These are phyloP conservation scores for Paraglomus brasilianum DNA, from an alignment of 192 early-diverging fungal species.

Conservation along the genomic window DNA sequence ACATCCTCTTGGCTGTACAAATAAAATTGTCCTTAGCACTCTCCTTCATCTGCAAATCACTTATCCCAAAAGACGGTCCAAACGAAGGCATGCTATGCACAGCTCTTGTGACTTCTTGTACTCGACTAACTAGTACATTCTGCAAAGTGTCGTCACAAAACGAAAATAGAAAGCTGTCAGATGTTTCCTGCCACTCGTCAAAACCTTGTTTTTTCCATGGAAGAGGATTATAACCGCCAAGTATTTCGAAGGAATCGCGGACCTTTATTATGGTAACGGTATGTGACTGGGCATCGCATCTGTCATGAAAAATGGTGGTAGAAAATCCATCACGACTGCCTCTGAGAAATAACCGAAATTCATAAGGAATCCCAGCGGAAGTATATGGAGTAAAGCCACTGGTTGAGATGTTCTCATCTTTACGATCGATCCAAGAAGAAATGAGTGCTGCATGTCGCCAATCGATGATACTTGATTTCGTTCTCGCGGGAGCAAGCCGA, in stretches of 20 bases:
- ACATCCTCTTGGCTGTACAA: not conserved
- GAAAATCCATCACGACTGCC: conserved; percentile 24
- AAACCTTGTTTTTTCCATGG: not conserved
- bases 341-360: conserved; percentile 24
- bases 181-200: conserved; percentile 2
- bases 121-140: not conserved
- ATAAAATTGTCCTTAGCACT: not conserved
- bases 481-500: not conserved
- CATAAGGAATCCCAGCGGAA: not conserved
- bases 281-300: not conserved
- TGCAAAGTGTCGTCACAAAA: not conserved
- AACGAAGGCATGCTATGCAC: not conserved
- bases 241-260: not conserved
- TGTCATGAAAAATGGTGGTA: not conserved
- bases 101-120: not conserved
- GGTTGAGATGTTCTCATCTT: not conserved
- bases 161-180: conserved; percentile 3
- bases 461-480: conserved; percentile 14
- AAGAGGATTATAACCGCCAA: conserved; percentile 16
- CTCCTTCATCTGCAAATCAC: not conserved
- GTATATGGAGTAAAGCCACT: not conserved
- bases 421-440: conserved; percentile 22
- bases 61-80: not conserved
- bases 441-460: conserved; percentile 12
- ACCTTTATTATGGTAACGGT: conserved; percentile 21